Conservation (phyloP, 331 rosid species). For the Stylosanthes scabra region DNA sequence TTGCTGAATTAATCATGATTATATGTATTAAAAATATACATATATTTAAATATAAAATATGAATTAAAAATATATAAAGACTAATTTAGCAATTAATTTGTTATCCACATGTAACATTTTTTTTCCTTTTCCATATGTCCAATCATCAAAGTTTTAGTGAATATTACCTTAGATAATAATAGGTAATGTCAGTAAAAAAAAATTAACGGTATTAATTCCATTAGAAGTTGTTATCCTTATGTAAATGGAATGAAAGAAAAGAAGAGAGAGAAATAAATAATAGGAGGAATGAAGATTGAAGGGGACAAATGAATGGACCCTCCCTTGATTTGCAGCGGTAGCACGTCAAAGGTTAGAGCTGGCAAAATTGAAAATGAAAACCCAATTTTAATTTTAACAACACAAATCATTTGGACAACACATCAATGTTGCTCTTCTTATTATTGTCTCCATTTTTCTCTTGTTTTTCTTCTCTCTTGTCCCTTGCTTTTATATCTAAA, state of each 20-base stretch:
- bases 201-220: not conserved
- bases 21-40: too few species aligned
- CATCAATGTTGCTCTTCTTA: conserved; percentile 19
- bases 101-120: too few species aligned
- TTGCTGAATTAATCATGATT: too few species aligned
- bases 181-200: not conserved
- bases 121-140: too few species aligned
- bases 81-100: too few species aligned
- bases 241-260: not conserved
- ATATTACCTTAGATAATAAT: too few species aligned
- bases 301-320: conserved; percentile 40
- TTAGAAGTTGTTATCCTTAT: conserved; percentile 14
- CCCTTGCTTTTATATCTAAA: not conserved
- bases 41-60: too few species aligned
- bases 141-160: too few species aligned
- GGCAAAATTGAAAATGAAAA: conserved; percentile 34
- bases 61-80: too few species aligned
- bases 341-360: conserved; percentile 30
- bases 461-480: not conserved
- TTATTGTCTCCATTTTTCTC: conserved; percentile 7
- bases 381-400: conserved; percentile 24
- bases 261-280: not conserved
- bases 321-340: not conserved
- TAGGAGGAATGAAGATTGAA: not conserved
- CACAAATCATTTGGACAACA: conserved; percentile 25